Evolutionary conservation across 306 rosid species (phyloP).

Genomic region (Lotus japonicus): DNA sequence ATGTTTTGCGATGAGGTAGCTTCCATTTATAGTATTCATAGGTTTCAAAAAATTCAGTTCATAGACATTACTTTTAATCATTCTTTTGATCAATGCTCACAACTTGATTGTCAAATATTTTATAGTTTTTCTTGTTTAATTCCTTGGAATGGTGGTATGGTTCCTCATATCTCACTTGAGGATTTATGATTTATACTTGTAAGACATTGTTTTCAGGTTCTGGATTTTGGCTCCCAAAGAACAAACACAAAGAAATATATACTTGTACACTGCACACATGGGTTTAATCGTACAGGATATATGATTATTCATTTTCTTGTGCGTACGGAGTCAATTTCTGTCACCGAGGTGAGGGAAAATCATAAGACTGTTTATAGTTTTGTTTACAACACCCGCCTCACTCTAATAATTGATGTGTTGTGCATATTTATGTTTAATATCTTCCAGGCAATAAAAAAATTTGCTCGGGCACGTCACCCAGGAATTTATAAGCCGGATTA

Average conservation of each 20-base stretch:
- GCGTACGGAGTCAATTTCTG: slow-evolving; percentile 60
- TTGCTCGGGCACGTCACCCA: slow-evolving; percentile 76
- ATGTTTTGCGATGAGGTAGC: slow-evolving; percentile 70
- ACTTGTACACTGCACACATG: slow-evolving; percentile 96
- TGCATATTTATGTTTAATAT: slow-evolving; percentile 10
- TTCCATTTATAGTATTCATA: slow-evolving; percentile 18
- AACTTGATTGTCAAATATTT: background rate
- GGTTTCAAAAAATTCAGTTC: background rate
- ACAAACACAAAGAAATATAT: slow-evolving; percentile 64
- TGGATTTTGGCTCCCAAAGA: slow-evolving; percentile 56
- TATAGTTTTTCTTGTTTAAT: background rate
- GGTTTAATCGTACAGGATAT: slow-evolving; percentile 97
- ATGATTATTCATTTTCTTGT: slow-evolving; percentile 81
- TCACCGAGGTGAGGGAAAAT: slow-evolving; percentile 57
- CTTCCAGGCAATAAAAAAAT: slow-evolving; percentile 63
- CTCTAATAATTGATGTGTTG: slow-evolving; percentile 3
- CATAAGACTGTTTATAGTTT: background rate
- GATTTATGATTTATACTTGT: slow-evolving; percentile 25
- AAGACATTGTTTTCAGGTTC: slow-evolving; percentile 54
- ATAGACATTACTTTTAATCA: background rate
- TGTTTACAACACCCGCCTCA: background rate
- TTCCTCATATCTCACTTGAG: slow-evolving; percentile 30
- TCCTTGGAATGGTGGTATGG: slow-evolving; percentile 12
- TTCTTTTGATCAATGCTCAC: slow-evolving; percentile 1
- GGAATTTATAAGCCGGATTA: slow-evolving; percentile 96